These are phyloP conservation scores for Coelastrella sp. DNA, from an alignment of 139 green algal species.

Conservation along the genomic window DNA sequence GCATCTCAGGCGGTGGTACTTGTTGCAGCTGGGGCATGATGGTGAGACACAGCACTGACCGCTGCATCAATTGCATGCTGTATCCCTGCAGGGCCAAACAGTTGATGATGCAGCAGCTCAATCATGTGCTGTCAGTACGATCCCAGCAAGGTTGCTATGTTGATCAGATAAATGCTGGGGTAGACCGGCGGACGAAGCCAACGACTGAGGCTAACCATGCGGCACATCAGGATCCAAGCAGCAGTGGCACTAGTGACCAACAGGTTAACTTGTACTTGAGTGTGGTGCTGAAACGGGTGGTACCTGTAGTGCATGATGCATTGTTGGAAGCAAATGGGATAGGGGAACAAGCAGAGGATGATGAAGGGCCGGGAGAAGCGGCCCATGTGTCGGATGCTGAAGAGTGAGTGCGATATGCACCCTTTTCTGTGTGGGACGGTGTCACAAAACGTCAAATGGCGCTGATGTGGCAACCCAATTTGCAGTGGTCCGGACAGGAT, in stretches of 20 bases:
- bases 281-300: slow-evolving; percentile 50
- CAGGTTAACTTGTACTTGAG: slow-evolving; percentile 59
- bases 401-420: not conserved
- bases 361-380: not conserved
- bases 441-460: too few relatives aligned
- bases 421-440: too few relatives aligned
- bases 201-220: not conserved
- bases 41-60: not conserved
- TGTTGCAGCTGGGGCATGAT: not conserved
- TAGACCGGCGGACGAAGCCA: not conserved
- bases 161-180: not conserved
- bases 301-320: slow-evolving; percentile 29
- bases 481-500: too few relatives aligned
- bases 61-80: not conserved
- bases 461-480: too few relatives aligned
- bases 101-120: slow-evolving; percentile 57
- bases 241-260: not conserved
- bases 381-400: not conserved
- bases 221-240: not conserved
- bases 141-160: slow-evolving; percentile 50
- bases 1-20: too few relatives aligned
- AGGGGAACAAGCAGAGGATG: not conserved
- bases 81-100: slow-evolving; percentile 7
- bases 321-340: not conserved
- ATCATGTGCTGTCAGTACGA: slow-evolving; percentile 41